phyloP scores from a whole-genome alignment of 176 grass and related monocot genomes.

The Aegilops speltoides region DNA sequence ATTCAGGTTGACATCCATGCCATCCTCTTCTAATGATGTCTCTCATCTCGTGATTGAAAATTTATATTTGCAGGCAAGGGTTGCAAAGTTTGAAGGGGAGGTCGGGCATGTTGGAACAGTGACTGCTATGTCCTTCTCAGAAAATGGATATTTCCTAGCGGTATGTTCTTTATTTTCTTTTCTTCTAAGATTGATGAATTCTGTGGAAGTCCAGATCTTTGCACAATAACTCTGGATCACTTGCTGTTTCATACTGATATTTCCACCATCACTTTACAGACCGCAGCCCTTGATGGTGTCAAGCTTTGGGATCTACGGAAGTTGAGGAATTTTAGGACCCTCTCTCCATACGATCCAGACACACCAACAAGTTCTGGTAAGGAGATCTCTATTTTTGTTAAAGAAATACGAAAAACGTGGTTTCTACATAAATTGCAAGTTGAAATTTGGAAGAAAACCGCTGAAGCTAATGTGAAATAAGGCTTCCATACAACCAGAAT shows the following conservation, averaged over 20 bases:
- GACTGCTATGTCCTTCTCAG: conserved; percentile 94
- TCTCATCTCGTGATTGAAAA: conserved; percentile 29
- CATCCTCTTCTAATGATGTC: conserved; percentile 19
- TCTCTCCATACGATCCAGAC: conserved; percentile 79
- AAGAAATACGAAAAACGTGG: neutral
- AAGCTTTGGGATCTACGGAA: conserved; percentile 99
- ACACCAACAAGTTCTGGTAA: conserved; percentile 90
- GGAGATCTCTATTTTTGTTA: neutral
- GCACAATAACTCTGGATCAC: neutral
- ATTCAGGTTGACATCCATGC: conserved; percentile 1
- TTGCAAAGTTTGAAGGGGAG: conserved; percentile 88
- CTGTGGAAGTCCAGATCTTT: neutral
- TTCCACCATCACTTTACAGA: conserved; percentile 43
- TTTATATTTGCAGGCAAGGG: conserved; percentile 65
- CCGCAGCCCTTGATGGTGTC: conserved; percentile 86
- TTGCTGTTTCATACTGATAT: conserved; percentile 26
- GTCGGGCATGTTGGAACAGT: conserved; percentile 82
- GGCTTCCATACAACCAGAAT: neutral
- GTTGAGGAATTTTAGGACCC: conserved; percentile 91
- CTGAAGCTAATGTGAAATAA: neutral
- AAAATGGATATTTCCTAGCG: conserved; percentile 99
- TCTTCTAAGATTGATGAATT: neutral
- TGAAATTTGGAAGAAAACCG: neutral
- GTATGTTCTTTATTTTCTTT: conserved; percentile 32
- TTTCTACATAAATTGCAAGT: conserved; percentile 19